These are phyloP conservation scores for Vicia sativa DNA, from an alignment of 306 rosid species.

Conservation along the genomic window DNA sequence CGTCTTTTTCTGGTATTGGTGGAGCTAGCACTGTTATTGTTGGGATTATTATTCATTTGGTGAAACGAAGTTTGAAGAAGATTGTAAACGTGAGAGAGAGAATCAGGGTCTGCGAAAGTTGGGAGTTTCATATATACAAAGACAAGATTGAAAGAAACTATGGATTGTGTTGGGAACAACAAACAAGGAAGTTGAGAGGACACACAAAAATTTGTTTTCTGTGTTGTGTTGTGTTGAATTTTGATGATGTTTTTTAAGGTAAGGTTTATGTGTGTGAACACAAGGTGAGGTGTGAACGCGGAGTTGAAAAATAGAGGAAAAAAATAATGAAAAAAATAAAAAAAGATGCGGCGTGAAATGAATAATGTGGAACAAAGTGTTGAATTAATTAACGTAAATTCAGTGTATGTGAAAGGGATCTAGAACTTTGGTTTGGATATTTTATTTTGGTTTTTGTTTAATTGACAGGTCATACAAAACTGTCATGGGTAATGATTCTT, in stretches of 20 bases:
- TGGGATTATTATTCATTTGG: conserved; percentile 40
- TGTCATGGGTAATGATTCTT: conserved; percentile 7
- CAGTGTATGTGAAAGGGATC: conserved; percentile 14
- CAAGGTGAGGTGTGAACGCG: conserved; percentile 45
- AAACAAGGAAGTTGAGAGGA: background rate
- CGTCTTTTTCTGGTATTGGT: conserved; percentile 32
- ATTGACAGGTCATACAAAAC: conserved; percentile 1
- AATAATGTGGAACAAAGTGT: conserved; percentile 10
- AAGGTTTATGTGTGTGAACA: conserved; percentile 35
- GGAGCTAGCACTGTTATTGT: background rate
- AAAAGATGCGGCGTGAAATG: conserved; percentile 26
- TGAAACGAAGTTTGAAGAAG: conserved; percentile 43
- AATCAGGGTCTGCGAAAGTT: conserved; percentile 48
- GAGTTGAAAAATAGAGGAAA: conserved; percentile 25
- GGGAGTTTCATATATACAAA: conserved; percentile 49
- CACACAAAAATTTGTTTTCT: background rate
- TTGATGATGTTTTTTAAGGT: conserved; percentile 3
- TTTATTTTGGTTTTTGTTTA: conserved; percentile 4
- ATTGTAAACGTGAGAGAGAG: conserved; percentile 42
- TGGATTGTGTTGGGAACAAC: background rate
- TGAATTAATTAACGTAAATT: conserved; percentile 1
- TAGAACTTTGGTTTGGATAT: conserved; percentile 24
- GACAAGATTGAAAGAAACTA: background rate
- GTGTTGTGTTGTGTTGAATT: conserved; percentile 20
- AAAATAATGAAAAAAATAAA: conserved; percentile 4